Percentiles rank a stretch among this genome's conserved stretches.
Evolutionary conservation across 1,284 basidiomycete species (phyloP).

Genomic region (Fomitopsis palustris): DNA sequence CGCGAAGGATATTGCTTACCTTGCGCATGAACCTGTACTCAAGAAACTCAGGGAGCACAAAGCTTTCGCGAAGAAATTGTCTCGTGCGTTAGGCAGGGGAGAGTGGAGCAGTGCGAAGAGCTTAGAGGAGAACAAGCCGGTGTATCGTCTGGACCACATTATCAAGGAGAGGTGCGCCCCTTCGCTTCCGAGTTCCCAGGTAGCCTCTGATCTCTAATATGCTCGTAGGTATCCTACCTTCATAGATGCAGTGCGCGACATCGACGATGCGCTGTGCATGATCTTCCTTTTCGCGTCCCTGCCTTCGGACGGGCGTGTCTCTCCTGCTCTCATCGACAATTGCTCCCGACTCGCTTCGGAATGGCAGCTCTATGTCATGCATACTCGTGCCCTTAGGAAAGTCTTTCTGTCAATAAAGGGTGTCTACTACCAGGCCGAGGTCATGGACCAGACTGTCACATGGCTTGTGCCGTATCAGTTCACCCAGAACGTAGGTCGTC

Average conservation of each 20-base stretch:
- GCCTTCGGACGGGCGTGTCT: constrained; percentile 79
- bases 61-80: constrained; percentile 96
- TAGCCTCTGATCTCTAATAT: constrained; percentile 1
- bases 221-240: constrained; percentile 89
- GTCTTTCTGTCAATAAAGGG: constrained; percentile 98
- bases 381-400: constrained; percentile 83
- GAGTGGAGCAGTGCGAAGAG: constrained; percentile 97
- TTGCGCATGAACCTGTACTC: constrained; percentile 97
- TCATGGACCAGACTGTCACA: constrained; percentile 89
- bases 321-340: constrained; percentile 85
- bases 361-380: constrained; percentile 97
- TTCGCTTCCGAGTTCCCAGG: not conserved
- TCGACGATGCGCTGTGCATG: constrained; percentile 97
- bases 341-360: constrained; percentile 88
- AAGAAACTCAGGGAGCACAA: constrained; percentile 97
- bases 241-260: constrained; percentile 91
- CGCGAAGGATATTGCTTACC: constrained; percentile 96
- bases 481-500: constrained; percentile 78
- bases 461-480: constrained; percentile 99
- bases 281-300: constrained; percentile 90
- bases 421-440: constrained; percentile 96
- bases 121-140: constrained; percentile 88
- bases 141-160: constrained; percentile 91
- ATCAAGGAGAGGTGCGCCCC: constrained; percentile 87
- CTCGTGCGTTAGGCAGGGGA: constrained; percentile 87